Evolutionary conservation across 164 flowering plant genomes (phyloP).

Genomic region (Piper longum): DNA sequence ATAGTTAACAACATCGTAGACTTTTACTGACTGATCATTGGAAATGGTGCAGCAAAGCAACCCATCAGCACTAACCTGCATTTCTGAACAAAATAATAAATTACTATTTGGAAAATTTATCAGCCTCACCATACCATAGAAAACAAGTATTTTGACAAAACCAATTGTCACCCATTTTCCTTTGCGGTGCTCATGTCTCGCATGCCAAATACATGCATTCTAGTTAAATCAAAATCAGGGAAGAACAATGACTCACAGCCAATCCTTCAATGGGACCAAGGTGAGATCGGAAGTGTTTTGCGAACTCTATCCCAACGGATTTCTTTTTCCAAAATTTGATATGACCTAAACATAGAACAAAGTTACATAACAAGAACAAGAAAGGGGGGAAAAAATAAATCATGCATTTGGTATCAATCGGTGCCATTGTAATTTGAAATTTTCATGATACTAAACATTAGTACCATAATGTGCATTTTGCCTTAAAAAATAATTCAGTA

Average conservation of each 20-base stretch:
- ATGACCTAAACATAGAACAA: slow-evolving; percentile 40
- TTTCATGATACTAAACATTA: no score
- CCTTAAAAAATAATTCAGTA: no score
- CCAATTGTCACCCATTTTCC: no score
- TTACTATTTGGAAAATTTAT: slow-evolving; percentile 19
- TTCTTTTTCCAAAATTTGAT: slow-evolving; percentile 98
- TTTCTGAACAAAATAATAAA: slow-evolving; percentile 38
- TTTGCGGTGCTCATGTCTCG: neutral
- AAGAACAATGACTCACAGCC: slow-evolving; percentile 49
- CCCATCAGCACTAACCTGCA: slow-evolving; percentile 98
- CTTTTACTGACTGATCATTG: slow-evolving; percentile 72
- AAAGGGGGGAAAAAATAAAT: no score
- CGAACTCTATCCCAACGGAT: slow-evolving; percentile 80
- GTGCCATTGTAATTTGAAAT: no score
- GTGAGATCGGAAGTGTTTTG: slow-evolving; percentile 95
- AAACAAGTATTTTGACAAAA: neutral
- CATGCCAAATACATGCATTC: neutral
- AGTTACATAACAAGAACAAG: neutral
- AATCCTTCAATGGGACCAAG: slow-evolving; percentile 93
- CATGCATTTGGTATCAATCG: neutral
- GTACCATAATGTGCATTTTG: no score
- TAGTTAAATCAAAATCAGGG: neutral
- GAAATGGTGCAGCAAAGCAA: slow-evolving; percentile 92
- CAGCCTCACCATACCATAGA: neutral
- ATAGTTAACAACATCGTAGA: slow-evolving; percentile 94